A percentile compares a stretch with the other conserved stretches of the same genome.
Conservation (phyloP, 805 yeast genomes). For the Starmerella lactis-condensi region DNA sequence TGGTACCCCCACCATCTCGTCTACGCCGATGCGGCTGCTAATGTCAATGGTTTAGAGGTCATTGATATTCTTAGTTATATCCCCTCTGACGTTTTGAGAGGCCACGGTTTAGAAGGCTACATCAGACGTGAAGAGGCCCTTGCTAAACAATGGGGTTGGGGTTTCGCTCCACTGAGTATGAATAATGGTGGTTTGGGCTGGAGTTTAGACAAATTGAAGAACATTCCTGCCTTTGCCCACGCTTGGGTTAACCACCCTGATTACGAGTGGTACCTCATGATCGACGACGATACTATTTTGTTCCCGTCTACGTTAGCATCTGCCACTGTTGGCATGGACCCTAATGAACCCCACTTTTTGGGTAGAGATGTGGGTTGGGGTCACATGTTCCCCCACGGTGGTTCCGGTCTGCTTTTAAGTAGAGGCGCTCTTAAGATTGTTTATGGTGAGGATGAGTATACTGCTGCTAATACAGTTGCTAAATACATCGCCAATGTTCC, state of each 20-base stretch:
- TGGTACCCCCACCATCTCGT: conserved; percentile 20
- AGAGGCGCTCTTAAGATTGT: conserved; percentile 19
- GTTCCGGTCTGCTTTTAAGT: conserved; percentile 23
- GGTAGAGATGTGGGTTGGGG: conserved; percentile 17
- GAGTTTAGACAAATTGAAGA: conserved; percentile 24
- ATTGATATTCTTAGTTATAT: conserved; percentile 20
- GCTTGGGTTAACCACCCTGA: conserved; percentile 19
- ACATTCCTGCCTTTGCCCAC: conserved; percentile 23
- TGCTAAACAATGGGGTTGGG: conserved; percentile 16
- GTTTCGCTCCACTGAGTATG: conserved; percentile 7
- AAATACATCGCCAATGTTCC: conserved; percentile 15
- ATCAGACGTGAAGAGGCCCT: conserved; percentile 17
- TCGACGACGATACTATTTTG: conserved; percentile 23
- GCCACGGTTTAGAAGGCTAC: conserved; percentile 15
- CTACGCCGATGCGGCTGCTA: conserved; percentile 22
- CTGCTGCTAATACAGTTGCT: conserved; percentile 5
- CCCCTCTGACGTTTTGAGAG: conserved; percentile 11
- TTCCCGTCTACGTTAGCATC: conserved; percentile 18
- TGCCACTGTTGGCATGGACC: conserved; percentile 16
- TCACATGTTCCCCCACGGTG: conserved; percentile 25
- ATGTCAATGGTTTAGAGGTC: conserved; percentile 21
- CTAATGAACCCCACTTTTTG: conserved; percentile 19
- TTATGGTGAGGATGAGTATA: conserved; percentile 13
- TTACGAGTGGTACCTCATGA: conserved; percentile 23
- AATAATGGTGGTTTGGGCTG: conserved; percentile 17